Conservation (phyloP, 768 basidiomycete species). For the Pleurotus ostreatus region DNA sequence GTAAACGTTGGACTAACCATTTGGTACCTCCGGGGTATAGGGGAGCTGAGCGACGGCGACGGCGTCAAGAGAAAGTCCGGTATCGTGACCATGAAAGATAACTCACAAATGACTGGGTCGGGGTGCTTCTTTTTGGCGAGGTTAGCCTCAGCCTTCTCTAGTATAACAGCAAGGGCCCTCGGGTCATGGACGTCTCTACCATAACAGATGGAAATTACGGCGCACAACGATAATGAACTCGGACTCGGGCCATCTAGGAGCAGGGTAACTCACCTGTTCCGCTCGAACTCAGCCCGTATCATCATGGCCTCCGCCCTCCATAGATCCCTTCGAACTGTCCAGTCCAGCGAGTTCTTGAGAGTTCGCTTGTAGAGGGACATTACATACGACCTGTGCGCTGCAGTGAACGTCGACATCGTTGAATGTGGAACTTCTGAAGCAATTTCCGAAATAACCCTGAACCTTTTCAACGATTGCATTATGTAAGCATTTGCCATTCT, state of each 20-base stretch:
- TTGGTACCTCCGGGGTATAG: slow-evolving; percentile 90
- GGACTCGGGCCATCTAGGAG: not conserved
- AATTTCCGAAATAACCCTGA: slow-evolving; percentile 1
- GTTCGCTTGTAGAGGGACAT: slow-evolving; percentile 89
- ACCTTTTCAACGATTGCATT: slow-evolving; percentile 1
- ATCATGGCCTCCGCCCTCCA: slow-evolving; percentile 84
- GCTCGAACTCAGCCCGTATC: slow-evolving; percentile 91
- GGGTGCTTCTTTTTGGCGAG: slow-evolving; percentile 72
- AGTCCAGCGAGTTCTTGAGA: slow-evolving; percentile 85
- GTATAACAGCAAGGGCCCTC: slow-evolving; percentile 68
- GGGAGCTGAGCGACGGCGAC: slow-evolving; percentile 48
- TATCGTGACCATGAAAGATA: not conserved
- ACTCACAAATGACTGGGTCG: slow-evolving; percentile 91
- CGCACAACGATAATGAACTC: slow-evolving; percentile 3
- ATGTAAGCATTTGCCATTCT: not conserved
- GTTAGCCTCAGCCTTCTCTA: slow-evolving; percentile 76
- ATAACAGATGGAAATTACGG: not conserved
- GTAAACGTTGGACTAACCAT: slow-evolving; percentile 56
- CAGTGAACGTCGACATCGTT: slow-evolving; percentile 58
- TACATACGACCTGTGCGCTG: slow-evolving; percentile 78
- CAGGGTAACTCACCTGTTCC: slow-evolving; percentile 64
- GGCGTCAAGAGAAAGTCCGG: not conserved
- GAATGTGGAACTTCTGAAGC: slow-evolving; percentile 17
- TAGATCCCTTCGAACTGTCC: slow-evolving; percentile 80
- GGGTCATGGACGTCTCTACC: slow-evolving; percentile 81